These are phyloP conservation scores for Vaccinium vitisidaea DNA, from an alignment of 148 eudicot species.

Conservation along the genomic window DNA sequence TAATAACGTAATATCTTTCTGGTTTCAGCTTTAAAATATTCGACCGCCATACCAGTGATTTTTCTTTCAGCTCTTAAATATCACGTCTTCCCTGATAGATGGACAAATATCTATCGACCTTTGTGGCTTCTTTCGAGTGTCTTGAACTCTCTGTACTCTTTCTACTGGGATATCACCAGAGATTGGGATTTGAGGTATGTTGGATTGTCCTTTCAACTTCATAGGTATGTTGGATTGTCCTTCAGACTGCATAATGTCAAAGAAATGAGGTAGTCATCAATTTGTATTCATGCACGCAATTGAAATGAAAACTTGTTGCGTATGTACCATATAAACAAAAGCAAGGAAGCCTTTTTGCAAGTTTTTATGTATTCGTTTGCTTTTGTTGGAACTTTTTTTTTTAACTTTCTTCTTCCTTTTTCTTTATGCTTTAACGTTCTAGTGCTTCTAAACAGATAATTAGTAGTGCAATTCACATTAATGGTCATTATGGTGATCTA, in stretches of 20 bases:
- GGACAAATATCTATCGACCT: constrained; percentile 82
- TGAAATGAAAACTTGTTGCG: not conserved
- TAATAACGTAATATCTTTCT: constrained; percentile 21
- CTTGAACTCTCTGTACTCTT: constrained; percentile 84
- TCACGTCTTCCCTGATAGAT: constrained; percentile 82
- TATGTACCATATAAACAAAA: not conserved
- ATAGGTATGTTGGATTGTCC: constrained; percentile 49
- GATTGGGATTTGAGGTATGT: constrained; percentile 99
- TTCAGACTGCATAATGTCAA: constrained; percentile 1
- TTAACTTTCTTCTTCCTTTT: not conserved
- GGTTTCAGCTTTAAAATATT: constrained; percentile 89
- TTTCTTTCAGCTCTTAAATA: constrained; percentile 97
- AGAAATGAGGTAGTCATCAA: not conserved
- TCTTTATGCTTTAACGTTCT: not conserved
- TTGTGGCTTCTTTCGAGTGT: constrained; percentile 84
- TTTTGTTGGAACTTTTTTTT: not conserved
- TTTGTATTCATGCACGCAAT: not conserved
- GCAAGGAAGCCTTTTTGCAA: not conserved
- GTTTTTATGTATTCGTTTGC: not conserved
- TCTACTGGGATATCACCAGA: constrained; percentile 95
- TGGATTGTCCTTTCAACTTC: constrained; percentile 11
- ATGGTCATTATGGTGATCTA: not conserved
- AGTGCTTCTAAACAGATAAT: not conserved
- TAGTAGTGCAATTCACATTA: not conserved
- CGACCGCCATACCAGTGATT: constrained; percentile 96